These are phyloP conservation scores for Prunus padus DNA, from an alignment of 306 rosid species.

Conservation along the genomic window DNA sequence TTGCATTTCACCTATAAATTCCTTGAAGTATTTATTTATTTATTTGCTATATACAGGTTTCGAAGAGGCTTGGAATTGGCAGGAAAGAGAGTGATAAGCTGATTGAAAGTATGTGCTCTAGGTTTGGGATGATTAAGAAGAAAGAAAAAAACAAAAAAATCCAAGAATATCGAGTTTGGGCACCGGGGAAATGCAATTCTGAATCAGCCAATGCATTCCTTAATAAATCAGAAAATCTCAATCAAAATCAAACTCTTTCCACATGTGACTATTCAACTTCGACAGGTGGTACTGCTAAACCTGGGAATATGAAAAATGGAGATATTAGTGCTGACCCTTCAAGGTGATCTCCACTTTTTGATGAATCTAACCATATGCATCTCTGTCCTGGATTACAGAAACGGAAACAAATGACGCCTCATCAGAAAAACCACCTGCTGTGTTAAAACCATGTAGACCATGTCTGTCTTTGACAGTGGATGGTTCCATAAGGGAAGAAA, in stretches of 20 bases:
- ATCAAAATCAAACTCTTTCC: conserved; percentile 30
- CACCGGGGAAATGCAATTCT: conserved; percentile 55
- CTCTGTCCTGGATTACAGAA: background rate
- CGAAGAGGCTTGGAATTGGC: conserved; percentile 63
- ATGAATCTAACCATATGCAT: background rate
- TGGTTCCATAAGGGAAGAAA: conserved; percentile 54
- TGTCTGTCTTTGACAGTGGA: background rate
- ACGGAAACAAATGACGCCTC: conserved; percentile 28
- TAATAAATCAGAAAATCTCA: conserved; percentile 26
- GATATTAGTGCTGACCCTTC: background rate
- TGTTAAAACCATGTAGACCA: background rate
- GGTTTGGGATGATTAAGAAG: conserved; percentile 69
- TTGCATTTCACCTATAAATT: background rate
- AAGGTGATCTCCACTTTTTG: background rate
- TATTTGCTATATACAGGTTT: conserved; percentile 32
- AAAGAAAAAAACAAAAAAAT: conserved; percentile 57
- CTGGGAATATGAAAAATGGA: background rate
- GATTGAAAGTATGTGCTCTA: conserved; percentile 51
- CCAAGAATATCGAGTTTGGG: conserved; percentile 68
- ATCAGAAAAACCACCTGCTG: conserved; percentile 33
- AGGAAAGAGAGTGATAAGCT: conserved; percentile 60
- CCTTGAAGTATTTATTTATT: background rate
- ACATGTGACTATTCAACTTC: conserved; percentile 15
- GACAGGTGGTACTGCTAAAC: conserved; percentile 24
- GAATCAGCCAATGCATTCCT: conserved; percentile 35